A percentile compares a stretch with the other conserved stretches of the same genome.
phyloP scores from a whole-genome alignment of 176 grass and related monocot genomes.

The Pharus latifolius region DNA sequence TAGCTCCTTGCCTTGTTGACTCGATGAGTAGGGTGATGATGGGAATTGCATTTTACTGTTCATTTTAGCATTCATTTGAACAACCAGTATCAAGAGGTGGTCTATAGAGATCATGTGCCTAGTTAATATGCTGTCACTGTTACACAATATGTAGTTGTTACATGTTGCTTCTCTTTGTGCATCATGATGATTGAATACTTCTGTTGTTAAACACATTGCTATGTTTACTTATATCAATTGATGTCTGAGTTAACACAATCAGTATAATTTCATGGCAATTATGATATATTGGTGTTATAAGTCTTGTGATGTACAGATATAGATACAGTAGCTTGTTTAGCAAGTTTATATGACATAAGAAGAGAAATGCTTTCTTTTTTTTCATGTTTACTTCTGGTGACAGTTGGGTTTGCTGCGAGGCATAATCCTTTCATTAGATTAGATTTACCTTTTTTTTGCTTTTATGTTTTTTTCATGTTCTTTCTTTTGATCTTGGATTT shows the following conservation, averaged over 20 bases:
- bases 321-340: background rate
- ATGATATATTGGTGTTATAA: background rate
- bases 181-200: conserved; percentile 2
- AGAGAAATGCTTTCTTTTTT: background rate
- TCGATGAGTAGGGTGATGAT: background rate
- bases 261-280: background rate
- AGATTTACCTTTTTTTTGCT: background rate
- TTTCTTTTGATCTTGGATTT: background rate
- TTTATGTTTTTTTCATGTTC: background rate
- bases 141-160: background rate
- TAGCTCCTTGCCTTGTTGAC: conserved; percentile 12
- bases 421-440: no score
- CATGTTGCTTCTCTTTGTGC: background rate
- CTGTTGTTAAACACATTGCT: background rate
- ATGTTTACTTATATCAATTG: no score
- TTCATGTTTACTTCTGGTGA: background rate
- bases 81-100: background rate
- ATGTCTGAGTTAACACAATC: background rate
- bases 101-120: background rate
- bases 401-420: no score
- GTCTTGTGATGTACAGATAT: background rate
- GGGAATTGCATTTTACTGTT: background rate
- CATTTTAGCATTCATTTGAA: background rate
- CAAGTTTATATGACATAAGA: background rate
- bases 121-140: background rate